Evolutionary conservation across 495 filamentous ascomycete species (phyloP), one percentile per base, ranked within the genome.

Genomic region (Jackrogersella multiformis): DNA sequence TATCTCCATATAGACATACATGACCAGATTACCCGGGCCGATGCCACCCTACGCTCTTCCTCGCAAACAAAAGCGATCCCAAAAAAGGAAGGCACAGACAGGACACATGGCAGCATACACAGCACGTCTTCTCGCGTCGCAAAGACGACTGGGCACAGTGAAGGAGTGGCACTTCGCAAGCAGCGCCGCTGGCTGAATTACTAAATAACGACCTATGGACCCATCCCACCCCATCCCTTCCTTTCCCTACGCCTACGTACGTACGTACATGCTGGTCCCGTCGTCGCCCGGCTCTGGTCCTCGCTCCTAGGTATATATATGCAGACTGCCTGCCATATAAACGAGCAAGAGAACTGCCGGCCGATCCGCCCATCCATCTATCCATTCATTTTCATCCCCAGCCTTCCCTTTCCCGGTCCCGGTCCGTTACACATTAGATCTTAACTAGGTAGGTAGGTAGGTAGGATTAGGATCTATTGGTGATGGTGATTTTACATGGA

Each of bases 341-440:
- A 46, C 42, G 20, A 46, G 42, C 42, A 46, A 30, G 26, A 30
- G 26, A 9, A 46, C 8, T 3, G 26, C 8, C 6, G 13, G 42
- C 42, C 42, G 20, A 46, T 12, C 42, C 42, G 12, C 5, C 49
- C n/a, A n/a, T n/a, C 49, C 49, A 18, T 21, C 49, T 9, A 30
- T 15, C 35, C 9, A 13, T 15, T 15, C n/a, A n/a, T n/a, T n/a
- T n/a, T n/a, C n/a, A n/a, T n/a, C 9, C 9, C 35, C 35, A 4
- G 8, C 49, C 49, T 5, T 5, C 18, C 30, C 18, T 4, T 13
- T 21, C 38, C 23, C 20, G 9, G 32, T 23, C 38, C 48, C 24
- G 26, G n/a, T 20, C 45, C 28, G 26, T 51, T 66, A 59, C 55
- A 66, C 48, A 59, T 59, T 59, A 60, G 20, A 16, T 46, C 63